Evolutionary conservation across 495 filamentous ascomycete species (phyloP).

Genomic region (Lophiostoma macrostomum): DNA sequence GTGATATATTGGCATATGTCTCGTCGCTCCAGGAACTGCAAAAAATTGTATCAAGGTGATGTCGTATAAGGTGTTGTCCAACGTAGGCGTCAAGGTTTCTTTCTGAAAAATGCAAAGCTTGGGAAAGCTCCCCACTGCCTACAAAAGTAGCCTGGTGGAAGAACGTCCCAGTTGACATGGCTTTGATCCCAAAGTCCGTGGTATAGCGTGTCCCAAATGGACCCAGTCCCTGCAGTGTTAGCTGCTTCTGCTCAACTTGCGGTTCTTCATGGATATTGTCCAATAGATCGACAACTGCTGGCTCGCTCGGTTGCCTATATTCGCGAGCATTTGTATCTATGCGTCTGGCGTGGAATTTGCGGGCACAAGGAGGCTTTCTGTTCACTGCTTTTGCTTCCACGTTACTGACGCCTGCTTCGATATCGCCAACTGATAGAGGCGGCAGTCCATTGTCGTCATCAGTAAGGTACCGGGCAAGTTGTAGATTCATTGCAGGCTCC

Average conservation of each 20-base stretch:
- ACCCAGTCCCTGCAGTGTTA: slow-evolving; percentile 53
- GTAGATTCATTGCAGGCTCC: slow-evolving; percentile 12
- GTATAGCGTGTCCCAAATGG: slow-evolving; percentile 64
- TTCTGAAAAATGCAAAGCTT: slow-evolving; percentile 34
- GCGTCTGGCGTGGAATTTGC: slow-evolving; percentile 33
- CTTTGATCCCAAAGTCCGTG: slow-evolving; percentile 68
- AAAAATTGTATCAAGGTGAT: slow-evolving; percentile 11
- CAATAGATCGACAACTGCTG: slow-evolving; percentile 27
- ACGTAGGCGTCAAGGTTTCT: slow-evolving; percentile 44
- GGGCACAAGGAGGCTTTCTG: slow-evolving; percentile 14
- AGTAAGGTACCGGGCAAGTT: slow-evolving; percentile 25
- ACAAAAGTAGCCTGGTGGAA: slow-evolving; percentile 76
- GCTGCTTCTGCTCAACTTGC: slow-evolving; percentile 15
- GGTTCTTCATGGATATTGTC: neutral
- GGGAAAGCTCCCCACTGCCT: slow-evolving; percentile 63
- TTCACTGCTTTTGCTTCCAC: neutral
- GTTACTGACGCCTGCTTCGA: neutral
- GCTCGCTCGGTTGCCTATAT: slow-evolving; percentile 42
- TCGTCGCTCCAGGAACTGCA: slow-evolving; percentile 41
- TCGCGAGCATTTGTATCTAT: slow-evolving; percentile 37
- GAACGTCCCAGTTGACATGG: slow-evolving; percentile 63
- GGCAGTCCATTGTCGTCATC: slow-evolving; percentile 17
- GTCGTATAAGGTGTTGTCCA: slow-evolving; percentile 32
- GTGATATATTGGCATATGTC: slow-evolving; percentile 18
- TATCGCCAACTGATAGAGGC: slow-evolving; percentile 12